Percentiles rank a stretch among this genome's conserved stretches.
Evolutionary conservation across 2,329 filamentous ascomycete species (phyloP).

Genomic region (Colletotrichum chrysophilum): DNA sequence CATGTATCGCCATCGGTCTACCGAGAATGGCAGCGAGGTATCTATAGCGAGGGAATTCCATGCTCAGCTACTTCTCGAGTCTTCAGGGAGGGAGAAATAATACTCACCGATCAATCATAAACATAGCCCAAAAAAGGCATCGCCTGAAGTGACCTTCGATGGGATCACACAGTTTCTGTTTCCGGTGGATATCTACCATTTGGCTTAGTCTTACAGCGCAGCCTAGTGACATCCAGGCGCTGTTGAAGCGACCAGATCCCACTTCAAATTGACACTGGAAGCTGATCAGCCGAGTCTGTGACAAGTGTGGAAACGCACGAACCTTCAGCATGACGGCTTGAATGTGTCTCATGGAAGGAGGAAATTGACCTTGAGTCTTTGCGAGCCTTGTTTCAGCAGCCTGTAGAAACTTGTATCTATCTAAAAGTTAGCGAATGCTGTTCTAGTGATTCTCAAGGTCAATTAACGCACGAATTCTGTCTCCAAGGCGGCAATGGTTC

Average conservation of each 20-base stretch:
- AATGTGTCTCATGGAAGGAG: not conserved
- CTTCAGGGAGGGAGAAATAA: not conserved
- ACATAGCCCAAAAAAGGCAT: not conserved
- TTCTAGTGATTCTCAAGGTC: fast-evolving
- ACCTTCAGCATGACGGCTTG: not conserved
- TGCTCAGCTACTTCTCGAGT: not conserved
- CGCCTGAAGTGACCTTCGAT: not conserved
- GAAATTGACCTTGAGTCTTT: not conserved
- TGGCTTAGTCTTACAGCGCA: not conserved
- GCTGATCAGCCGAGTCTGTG: not conserved
- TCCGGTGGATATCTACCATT: not conserved
- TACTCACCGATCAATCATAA: not conserved
- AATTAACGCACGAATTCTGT: not conserved
- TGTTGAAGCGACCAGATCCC: not conserved
- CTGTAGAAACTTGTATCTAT: not conserved
- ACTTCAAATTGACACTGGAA: not conserved
- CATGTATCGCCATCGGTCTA: not conserved
- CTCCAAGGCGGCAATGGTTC: not conserved
- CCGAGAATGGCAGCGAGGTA: not conserved
- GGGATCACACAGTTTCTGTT: not conserved
- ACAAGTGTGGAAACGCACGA: not conserved
- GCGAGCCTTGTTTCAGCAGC: not conserved
- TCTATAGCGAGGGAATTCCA: not conserved
- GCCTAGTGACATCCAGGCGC: not conserved
- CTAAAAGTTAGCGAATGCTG: not conserved